These are phyloP conservation scores for Cryptococcus wingfieldii DNA, from an alignment of 1,284 basidiomycete genomes.

Conservation along the genomic window DNA sequence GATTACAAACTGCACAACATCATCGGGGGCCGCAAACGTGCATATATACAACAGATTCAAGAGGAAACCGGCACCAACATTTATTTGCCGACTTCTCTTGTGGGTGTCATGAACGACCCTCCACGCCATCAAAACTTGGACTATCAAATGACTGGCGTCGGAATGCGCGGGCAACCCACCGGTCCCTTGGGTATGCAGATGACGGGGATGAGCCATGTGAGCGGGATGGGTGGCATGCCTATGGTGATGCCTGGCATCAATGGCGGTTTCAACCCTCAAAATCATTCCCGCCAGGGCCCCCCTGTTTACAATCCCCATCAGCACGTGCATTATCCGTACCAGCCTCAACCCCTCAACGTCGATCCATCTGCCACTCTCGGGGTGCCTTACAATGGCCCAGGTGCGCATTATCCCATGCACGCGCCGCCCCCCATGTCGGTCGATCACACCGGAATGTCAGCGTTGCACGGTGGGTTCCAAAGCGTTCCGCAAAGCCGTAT, in stretches of 20 bases:
- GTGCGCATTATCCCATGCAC: slow-evolving; percentile 29
- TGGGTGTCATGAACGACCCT: slow-evolving; percentile 62
- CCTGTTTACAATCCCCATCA: slow-evolving; percentile 44
- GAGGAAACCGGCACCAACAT: slow-evolving; percentile 97
- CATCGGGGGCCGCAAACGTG: slow-evolving; percentile 84
- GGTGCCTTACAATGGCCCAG: slow-evolving; percentile 40
- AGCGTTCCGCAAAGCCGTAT: slow-evolving; percentile 15
- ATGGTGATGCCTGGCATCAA: slow-evolving; percentile 23
- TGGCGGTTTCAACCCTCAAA: slow-evolving; percentile 8
- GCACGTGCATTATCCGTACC: slow-evolving; percentile 44
- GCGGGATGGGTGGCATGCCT: slow-evolving; percentile 8
- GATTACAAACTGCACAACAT: slow-evolving; percentile 93
- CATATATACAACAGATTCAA: slow-evolving; percentile 83
- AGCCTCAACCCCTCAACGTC: slow-evolving; percentile 40
- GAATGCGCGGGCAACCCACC: slow-evolving; percentile 14
- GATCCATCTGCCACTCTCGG: slow-evolving; percentile 36
- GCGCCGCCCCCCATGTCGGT: slow-evolving; percentile 29
- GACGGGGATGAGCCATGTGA: slow-evolving; percentile 15
- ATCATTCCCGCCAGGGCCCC: slow-evolving; percentile 8
- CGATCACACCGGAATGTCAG: slow-evolving; percentile 35
- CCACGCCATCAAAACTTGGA: slow-evolving; percentile 22
- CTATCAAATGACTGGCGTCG: slow-evolving; percentile 16
- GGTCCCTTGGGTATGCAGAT: slow-evolving; percentile 14
- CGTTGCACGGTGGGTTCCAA: slow-evolving; percentile 19
- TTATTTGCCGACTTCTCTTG: slow-evolving; percentile 85